Evolutionary conservation across 2,329 filamentous ascomycete species (phyloP).

Genomic region (Hypoxylon sp.): DNA sequence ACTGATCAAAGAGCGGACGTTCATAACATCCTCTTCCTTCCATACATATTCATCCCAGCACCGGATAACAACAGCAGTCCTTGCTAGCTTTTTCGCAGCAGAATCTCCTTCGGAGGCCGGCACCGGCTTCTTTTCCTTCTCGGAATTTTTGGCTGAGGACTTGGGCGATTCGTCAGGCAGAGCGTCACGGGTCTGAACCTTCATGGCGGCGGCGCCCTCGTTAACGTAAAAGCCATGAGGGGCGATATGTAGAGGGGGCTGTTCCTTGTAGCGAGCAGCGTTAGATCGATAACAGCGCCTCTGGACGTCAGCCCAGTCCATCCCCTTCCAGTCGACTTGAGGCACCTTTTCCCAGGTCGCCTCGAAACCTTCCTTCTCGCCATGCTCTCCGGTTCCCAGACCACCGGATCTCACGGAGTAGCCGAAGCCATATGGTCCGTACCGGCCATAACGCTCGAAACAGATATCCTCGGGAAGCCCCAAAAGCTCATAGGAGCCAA

Average conservation of each 20-base stretch:
- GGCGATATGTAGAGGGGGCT: slow-evolving; percentile 56
- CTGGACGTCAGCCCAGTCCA: slow-evolving; percentile 85
- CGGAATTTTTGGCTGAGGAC: slow-evolving; percentile 22
- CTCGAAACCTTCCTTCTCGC: slow-evolving; percentile 84
- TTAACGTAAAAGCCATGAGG: slow-evolving; percentile 66
- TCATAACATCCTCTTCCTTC: slow-evolving; percentile 83
- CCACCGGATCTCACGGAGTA: slow-evolving; percentile 85
- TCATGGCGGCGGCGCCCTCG: slow-evolving; percentile 50
- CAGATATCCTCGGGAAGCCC: slow-evolving; percentile 87
- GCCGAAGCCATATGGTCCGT: slow-evolving; percentile 90
- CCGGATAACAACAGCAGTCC: slow-evolving; percentile 84
- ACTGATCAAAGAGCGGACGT: slow-evolving; percentile 84
- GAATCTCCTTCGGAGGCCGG: slow-evolving; percentile 37
- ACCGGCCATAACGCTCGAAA: slow-evolving; percentile 90
- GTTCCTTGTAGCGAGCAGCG: slow-evolving; percentile 72
- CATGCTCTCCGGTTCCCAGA: slow-evolving; percentile 85
- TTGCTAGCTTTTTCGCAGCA: slow-evolving; percentile 55
- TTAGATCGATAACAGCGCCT: slow-evolving; percentile 80
- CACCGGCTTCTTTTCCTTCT: slow-evolving; percentile 41
- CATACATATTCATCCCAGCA: slow-evolving; percentile 86
- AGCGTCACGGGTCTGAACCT: slow-evolving; percentile 46
- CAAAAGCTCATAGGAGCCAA: slow-evolving; percentile 88
- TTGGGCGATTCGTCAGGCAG: slow-evolving; percentile 32
- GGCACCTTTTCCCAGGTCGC: slow-evolving; percentile 78
- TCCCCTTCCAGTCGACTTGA: slow-evolving; percentile 80